Percentiles rank a stretch among this genome's conserved stretches.
Evolutionary conservation across 192 early-diverging fungal genomes (phyloP).

Genomic region (Powellomyces hirtus): DNA sequence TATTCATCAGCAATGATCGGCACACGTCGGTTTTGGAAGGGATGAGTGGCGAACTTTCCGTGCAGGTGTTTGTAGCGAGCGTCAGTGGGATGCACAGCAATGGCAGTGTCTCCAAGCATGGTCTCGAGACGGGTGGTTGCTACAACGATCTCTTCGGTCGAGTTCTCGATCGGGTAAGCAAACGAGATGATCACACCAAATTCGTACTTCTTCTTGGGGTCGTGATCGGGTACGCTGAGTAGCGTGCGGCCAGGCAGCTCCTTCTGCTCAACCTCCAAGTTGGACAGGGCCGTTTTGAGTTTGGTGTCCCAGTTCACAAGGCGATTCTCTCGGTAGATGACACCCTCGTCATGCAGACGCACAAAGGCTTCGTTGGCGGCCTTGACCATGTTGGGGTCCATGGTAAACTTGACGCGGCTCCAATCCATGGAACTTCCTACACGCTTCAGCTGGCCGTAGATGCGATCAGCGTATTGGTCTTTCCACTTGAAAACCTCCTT

Average conservation of each 20-base stretch:
- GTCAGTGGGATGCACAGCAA: conserved; percentile 94
- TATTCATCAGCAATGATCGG: conserved; percentile 87
- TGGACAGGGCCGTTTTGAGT: conserved; percentile 94
- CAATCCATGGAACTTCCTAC: conserved; percentile 93
- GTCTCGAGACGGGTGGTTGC: conserved; percentile 99
- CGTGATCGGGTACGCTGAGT: conserved; percentile 88
- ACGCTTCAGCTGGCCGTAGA: conserved; percentile 85
- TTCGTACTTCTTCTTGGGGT: conserved; percentile 90
- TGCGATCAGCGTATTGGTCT: conserved; percentile 74
- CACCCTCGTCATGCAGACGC: conserved; percentile 88
- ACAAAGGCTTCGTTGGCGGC: conserved; percentile 95
- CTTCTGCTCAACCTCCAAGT: conserved; percentile 88
- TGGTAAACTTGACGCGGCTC: conserved; percentile 87
- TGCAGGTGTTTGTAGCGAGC: conserved; percentile 91
- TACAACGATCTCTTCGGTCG: conserved; percentile 84
- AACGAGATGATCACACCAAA: conserved; percentile 98
- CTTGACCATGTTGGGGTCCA: conserved; percentile 76
- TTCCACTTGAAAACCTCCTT: conserved; percentile 96
- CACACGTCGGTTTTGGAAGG: conserved; percentile 86
- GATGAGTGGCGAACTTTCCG: conserved; percentile 91
- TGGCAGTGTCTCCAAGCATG: conserved; percentile 97
- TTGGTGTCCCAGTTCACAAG: conserved; percentile 98
- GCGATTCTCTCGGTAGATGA: conserved; percentile 93
- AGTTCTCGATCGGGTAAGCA: conserved; percentile 85
- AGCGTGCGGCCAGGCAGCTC: conserved; percentile 84